A percentile compares a stretch with the other conserved stretches of the same genome.
phyloP scores from a whole-genome alignment of 2,329 filamentous ascomycete genomes.

The Rutstroemia sp. region DNA sequence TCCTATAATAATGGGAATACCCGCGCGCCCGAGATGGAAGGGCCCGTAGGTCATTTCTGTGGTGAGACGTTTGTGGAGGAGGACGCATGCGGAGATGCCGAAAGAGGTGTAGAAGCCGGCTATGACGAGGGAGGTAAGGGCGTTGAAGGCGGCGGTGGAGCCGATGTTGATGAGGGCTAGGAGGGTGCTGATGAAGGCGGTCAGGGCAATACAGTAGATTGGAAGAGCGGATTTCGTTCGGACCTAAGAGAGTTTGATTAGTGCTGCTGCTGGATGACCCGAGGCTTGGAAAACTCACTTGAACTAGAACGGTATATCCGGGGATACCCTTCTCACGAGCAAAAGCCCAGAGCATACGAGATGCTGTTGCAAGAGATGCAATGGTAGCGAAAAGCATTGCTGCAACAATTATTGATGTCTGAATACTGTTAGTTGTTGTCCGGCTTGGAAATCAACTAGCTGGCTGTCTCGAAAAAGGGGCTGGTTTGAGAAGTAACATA shows the following conservation, averaged over 20 bases:
- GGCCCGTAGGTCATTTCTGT: constrained; percentile 10
- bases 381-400: constrained; percentile 1
- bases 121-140: constrained; percentile 5
- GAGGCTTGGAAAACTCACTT: background rate
- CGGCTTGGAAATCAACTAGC: too few relatives aligned
- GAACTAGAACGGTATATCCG: background rate
- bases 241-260: background rate
- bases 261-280: background rate
- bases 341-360: constrained; percentile 8
- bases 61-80: constrained; percentile 9
- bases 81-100: constrained; percentile 3
- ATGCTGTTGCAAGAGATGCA: constrained; percentile 1
- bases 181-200: constrained; percentile 1
- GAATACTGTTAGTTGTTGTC: background rate
- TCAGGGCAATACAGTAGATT: background rate
- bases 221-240: background rate
- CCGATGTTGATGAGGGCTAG: constrained; percentile 5
- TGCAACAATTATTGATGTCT: constrained; percentile 11
- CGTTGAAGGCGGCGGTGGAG: constrained; percentile 2
- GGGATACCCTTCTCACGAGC: constrained; percentile 6
- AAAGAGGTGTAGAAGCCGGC: constrained; percentile 10
- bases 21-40: constrained; percentile 1
- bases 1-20: constrained; percentile 6
- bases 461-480: too few relatives aligned
- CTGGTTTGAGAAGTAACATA: background rate